Conservation (phyloP, 1,284 basidiomycete species). For the Mycosarcoma maydis region DNA sequence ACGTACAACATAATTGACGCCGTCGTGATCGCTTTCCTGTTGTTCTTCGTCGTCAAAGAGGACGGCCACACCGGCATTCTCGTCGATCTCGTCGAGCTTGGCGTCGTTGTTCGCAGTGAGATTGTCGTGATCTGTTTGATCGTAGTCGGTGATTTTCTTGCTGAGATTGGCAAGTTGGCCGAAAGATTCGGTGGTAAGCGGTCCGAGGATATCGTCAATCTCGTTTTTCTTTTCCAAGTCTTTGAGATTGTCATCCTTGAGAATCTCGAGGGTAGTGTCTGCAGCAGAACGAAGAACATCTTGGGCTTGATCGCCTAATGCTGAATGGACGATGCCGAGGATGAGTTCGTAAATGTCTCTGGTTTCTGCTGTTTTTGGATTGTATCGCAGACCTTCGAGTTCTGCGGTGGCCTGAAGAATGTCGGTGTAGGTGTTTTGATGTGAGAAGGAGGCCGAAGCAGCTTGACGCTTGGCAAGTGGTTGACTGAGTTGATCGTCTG, state of each 20-base stretch:
- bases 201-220: conserved; percentile 81
- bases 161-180: conserved; percentile 84
- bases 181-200: conserved; percentile 80
- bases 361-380: conserved; percentile 91
- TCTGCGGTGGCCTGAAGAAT: conserved; percentile 75
- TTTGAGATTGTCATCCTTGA: conserved; percentile 90
- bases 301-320: conserved; percentile 91
- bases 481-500: conserved; percentile 47
- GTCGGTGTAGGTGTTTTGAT: conserved; percentile 71
- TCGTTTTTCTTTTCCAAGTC: conserved; percentile 99
- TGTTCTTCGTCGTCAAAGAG: conserved; percentile 72
- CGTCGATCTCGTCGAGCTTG: conserved; percentile 81
- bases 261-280: conserved; percentile 85
- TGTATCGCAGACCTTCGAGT: conserved; percentile 90
- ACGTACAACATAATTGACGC: conserved; percentile 83
- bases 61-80: conserved; percentile 70
- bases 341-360: conserved; percentile 94
- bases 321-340: conserved; percentile 75
- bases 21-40: conserved; percentile 87
- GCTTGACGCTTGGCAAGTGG: conserved; percentile 35
- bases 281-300: conserved; percentile 94
- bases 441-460: conserved; percentile 73
- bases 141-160: conserved; percentile 97
- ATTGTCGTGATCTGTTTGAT: conserved; percentile 72
- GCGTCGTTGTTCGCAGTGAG: conserved; percentile 73